Evolutionary conservation across 352 stramenopile genomes (phyloP).

Genomic region (Elongisporangium undulatum): DNA sequence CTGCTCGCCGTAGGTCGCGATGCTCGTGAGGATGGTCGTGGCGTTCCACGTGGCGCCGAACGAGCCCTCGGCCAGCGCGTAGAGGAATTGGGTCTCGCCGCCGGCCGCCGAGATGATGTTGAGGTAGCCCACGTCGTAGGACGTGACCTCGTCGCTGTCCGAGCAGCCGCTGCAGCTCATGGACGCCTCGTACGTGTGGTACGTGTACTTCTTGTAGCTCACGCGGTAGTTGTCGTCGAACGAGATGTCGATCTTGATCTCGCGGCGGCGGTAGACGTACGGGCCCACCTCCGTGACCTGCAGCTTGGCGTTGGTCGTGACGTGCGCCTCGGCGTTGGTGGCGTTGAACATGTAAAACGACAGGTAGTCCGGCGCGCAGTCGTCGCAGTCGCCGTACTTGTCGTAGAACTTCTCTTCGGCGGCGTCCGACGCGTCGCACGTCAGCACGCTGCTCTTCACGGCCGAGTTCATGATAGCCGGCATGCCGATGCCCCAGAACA

Average conservation of each 20-base stretch:
- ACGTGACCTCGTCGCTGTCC: slow-evolving; percentile 50
- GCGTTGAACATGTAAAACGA: slow-evolving; percentile 68
- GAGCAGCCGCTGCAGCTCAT: slow-evolving; percentile 53
- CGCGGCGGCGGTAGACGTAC: slow-evolving; percentile 62
- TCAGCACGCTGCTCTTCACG: slow-evolving; percentile 27
- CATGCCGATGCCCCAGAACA: slow-evolving; percentile 52
- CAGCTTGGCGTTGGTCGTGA: slow-evolving; percentile 46
- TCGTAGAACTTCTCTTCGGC: slow-evolving; percentile 43
- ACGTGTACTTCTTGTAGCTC: slow-evolving; percentile 78
- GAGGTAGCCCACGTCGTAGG: slow-evolving; percentile 62
- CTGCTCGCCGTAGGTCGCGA: slow-evolving; percentile 37
- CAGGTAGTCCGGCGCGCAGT: slow-evolving; percentile 75
- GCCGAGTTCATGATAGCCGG: slow-evolving; percentile 46
- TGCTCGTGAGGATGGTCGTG: slow-evolving; percentile 14
- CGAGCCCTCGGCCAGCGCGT: slow-evolving; percentile 32
- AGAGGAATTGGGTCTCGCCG: slow-evolving; percentile 54
- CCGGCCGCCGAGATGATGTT: slow-evolving; percentile 58
- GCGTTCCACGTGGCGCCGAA: slow-evolving; percentile 24
- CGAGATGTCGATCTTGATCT: slow-evolving; percentile 60
- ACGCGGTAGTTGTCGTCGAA: slow-evolving; percentile 50
- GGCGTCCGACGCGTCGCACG: slow-evolving; percentile 33
- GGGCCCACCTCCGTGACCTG: slow-evolving; percentile 60
- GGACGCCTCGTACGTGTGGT: slow-evolving; percentile 48
- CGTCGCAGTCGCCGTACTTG: slow-evolving; percentile 66
- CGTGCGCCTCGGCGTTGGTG: slow-evolving; percentile 62